Evolutionary conservation across 2,329 filamentous ascomycete species (phyloP), one percentile per base, ranked within the genome.

Genomic region (Talaromyces atroroseus): DNA sequence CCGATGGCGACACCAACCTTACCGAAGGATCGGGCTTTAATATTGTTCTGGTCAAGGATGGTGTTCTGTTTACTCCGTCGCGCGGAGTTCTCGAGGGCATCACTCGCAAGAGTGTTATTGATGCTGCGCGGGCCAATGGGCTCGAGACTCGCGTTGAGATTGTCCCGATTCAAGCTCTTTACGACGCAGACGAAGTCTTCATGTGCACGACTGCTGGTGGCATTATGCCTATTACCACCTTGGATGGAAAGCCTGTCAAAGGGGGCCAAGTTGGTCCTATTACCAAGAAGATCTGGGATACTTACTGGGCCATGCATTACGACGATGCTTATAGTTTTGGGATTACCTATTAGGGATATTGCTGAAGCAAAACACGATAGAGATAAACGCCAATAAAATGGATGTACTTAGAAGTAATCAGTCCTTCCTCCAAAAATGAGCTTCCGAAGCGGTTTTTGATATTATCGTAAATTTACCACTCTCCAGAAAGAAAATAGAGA

Each of bases 161-260:
- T 24, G 74, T 80, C 2, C 68, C 32, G 8, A 36, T 12, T 12
- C 11, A 76, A 12, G 8, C 68, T 34, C 70, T 66, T 0, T 80
- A 79, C 48, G 50, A 71, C 6, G 65, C 68, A 0, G 78, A 81
- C 56, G 79, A 81, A 66, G 71, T 80, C 4, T 74, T 81, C 29
- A 80, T 80, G 77, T 79, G 72, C 58, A 81, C 78, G 0, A 81
- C 79, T 14, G 78, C 79, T 0, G 79, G 79, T 1, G 79, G 79
- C 0, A 72, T 81, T n/a, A 81, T 81, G 78, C 78, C 78, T 0
- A 79, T 81, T 23, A 79, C 76, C 0, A 58, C 52, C 0, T 64
- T 81, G 2, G 79, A 81, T 61, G 77, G 72, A 0, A 60, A 70
- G 52, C 67, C 69, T 0, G 65, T 81, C 0, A 70, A 68, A 2